phyloP scores from a whole-genome alignment of 2,329 filamentous ascomycete species.

The Sarocladiaceae sp. region DNA sequence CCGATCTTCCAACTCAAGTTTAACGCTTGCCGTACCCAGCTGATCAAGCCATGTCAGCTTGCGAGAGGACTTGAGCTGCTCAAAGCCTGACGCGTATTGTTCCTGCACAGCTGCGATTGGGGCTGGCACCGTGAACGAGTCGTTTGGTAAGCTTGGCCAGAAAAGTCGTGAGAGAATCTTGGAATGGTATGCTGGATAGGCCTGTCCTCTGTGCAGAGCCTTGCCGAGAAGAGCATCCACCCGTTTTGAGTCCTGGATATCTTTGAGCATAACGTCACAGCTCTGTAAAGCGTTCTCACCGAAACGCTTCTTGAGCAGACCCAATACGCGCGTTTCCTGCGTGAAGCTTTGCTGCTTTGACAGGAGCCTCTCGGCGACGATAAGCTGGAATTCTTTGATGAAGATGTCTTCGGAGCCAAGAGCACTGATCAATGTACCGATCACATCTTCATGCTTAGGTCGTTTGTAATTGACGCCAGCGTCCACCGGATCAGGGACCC shows the following conservation, averaged over 20 bases:
- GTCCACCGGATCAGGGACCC: constrained; percentile 89
- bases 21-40: constrained; percentile 72
- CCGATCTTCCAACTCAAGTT: constrained; percentile 77
- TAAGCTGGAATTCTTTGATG: constrained; percentile 86
- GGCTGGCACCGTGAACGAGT: constrained; percentile 58
- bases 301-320: constrained; percentile 81
- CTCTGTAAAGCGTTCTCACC: constrained; percentile 81
- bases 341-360: constrained; percentile 62
- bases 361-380: constrained; percentile 77
- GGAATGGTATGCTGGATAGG: constrained; percentile 51
- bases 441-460: constrained; percentile 82
- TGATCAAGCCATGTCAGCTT: constrained; percentile 86
- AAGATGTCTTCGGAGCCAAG: constrained; percentile 88
- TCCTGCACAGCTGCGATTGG: constrained; percentile 56
- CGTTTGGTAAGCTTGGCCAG: constrained; percentile 77
- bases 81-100: constrained; percentile 69
- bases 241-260: constrained; percentile 75
- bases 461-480: constrained; percentile 88
- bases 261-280: constrained; percentile 95
- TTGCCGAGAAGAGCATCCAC: constrained; percentile 64
- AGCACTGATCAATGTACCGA: constrained; percentile 81
- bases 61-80: constrained; percentile 71
- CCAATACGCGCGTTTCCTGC: constrained; percentile 75
- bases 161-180: constrained; percentile 89
- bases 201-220: constrained; percentile 10